Conservation (phyloP, 148 eudicot genomes). For the Chenopodium formosanum region DNA sequence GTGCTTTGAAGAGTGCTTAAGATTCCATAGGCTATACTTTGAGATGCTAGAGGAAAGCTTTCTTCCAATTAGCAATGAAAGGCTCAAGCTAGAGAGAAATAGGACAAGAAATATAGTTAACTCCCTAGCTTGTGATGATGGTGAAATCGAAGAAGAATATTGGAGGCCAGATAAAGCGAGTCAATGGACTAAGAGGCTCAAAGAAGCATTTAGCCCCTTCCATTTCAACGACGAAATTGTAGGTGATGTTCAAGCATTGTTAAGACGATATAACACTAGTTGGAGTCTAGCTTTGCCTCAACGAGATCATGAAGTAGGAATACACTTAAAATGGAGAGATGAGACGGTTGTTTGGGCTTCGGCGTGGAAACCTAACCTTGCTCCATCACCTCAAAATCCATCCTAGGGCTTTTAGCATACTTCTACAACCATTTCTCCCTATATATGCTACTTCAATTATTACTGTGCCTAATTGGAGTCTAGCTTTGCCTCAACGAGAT, state of each 20-base stretch:
- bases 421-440: not conserved
- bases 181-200: slow-evolving; percentile 29
- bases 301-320: slow-evolving; percentile 22
- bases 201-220: slow-evolving; percentile 19
- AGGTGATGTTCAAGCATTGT: slow-evolving; percentile 34
- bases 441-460: not conserved
- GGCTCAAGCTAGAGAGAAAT: slow-evolving; percentile 28
- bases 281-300: slow-evolving; percentile 26
- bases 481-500: slow-evolving; percentile 20
- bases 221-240: slow-evolving; percentile 27
- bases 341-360: slow-evolving; percentile 30
- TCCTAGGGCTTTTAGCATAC: slow-evolving; percentile 7
- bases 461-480: slow-evolving; percentile 12
- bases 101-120: slow-evolving; percentile 19
- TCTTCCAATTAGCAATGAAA: slow-evolving; percentile 19
- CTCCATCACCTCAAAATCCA: not conserved
- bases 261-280: slow-evolving; percentile 25
- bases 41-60: slow-evolving; percentile 37
- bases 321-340: slow-evolving; percentile 32
- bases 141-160: slow-evolving; percentile 15
- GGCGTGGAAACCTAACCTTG: slow-evolving; percentile 27
- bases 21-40: slow-evolving; percentile 24
- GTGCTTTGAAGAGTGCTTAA: slow-evolving; percentile 31
- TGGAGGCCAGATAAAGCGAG: slow-evolving; percentile 18
- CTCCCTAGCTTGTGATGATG: slow-evolving; percentile 16